Evolutionary conservation across 805 yeast species (phyloP), one percentile per base, ranked within the genome.

Genomic region (Metschnikowia anglica): DNA sequence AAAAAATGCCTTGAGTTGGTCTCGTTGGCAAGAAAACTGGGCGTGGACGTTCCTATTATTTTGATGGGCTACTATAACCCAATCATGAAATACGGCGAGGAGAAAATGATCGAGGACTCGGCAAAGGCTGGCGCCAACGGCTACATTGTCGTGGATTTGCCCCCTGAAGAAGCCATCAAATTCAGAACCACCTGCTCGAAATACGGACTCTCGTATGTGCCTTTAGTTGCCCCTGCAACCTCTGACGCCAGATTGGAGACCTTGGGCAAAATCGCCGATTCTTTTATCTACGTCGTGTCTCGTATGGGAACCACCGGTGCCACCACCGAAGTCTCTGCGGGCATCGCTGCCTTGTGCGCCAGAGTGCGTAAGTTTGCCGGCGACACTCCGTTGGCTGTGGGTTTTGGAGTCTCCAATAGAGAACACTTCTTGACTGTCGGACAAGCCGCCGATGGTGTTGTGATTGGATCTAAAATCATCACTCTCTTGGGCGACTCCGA

Each of bases 31-130:
- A 79, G 99, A 68, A 68, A 66, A 4, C 77, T 73, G 25, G 98
- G 99, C 44, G 88, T 93, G 42, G 80, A 86, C 29, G 79, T 90
- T 15, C 99, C 99, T 16, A 77, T 93, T 43, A 74, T 93, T 34
- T 76, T 93, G 41, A 93, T 93, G 99, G 99, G 99, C 46, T 93
- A 93, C 76, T 93, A 88, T 71, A 93, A 93, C 68, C 99, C 99
- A 12, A 81, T 93, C 52, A 63, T 88, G 61, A 83, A 77, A 52
- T 91, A 84, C 61, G 99, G 97, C 41, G 99, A 93, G 68, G 83
- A 83, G 56, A 74, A 80, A 63, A 74, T 93, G 70, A 80, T 89
- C 49, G 69, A 73, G 48, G 96, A 85, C 49, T 77, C 95, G n/a
- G 80, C 82, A 39, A 74, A 70, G 18, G 96, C 90, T 1, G 99